phyloP scores from a whole-genome alignment of 1,284 basidiomycete genomes.

The Mycosarcoma maydis region DNA sequence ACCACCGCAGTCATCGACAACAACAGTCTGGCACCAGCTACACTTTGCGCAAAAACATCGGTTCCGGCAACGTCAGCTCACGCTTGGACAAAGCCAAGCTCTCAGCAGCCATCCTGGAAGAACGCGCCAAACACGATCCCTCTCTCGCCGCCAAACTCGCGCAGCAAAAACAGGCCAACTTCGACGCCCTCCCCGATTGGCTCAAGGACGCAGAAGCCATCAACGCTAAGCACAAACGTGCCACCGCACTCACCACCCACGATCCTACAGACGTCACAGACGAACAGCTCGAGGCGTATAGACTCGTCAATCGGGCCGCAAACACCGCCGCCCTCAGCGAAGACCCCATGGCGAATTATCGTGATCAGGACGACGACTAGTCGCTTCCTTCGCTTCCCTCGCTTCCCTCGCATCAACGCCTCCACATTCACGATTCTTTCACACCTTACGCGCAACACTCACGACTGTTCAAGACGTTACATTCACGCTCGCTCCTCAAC shows the following conservation, averaged over 20 bases:
- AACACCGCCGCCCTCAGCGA: constrained; percentile 73
- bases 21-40: neutral
- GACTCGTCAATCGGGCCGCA: constrained; percentile 70
- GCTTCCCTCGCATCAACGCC: no score
- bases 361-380: constrained; percentile 71
- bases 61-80: constrained; percentile 6
- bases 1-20: neutral
- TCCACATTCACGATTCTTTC: no score
- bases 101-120: constrained; percentile 27
- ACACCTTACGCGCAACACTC: no score
- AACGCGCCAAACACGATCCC: constrained; percentile 30
- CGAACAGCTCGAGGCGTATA: constrained; percentile 89
- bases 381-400: no score
- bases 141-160: constrained; percentile 16
- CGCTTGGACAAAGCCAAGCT: constrained; percentile 39
- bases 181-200: constrained; percentile 49
- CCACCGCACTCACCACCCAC: constrained; percentile 35
- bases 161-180: neutral
- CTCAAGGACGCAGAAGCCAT: constrained; percentile 44
- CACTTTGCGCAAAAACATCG: constrained; percentile 8
- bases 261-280: constrained; percentile 86
- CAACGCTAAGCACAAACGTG: constrained; percentile 50
- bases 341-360: constrained; percentile 88
- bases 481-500: no score
- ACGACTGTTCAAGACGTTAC: no score